Evolutionary conservation across 2,329 filamentous ascomycete genomes (phyloP).

Genomic region (Apiospora saccharicola): DNA sequence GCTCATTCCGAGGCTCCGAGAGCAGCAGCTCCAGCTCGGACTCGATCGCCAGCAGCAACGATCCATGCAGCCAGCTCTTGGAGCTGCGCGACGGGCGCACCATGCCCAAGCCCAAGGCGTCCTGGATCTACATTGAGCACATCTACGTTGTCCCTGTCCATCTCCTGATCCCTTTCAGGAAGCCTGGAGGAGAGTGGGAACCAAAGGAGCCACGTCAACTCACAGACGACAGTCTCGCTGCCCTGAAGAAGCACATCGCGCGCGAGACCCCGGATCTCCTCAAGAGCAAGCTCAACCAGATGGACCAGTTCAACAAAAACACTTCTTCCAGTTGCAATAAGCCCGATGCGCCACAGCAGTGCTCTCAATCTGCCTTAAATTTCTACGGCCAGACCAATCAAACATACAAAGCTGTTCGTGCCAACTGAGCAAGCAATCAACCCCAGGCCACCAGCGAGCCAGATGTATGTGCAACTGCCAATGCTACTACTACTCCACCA

Average conservation of each 20-base stretch:
- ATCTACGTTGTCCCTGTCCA: background rate
- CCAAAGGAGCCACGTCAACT: background rate
- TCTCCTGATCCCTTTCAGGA: constrained; percentile 4
- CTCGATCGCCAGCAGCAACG: background rate
- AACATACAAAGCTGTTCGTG: background rate
- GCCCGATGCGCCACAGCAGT: background rate
- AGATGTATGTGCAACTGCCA: background rate
- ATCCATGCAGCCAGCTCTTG: background rate
- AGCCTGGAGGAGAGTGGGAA: background rate
- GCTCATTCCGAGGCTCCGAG: background rate
- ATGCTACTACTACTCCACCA: background rate
- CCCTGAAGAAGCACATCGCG: background rate
- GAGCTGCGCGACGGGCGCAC: background rate
- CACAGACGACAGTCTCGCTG: background rate
- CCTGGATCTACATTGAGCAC: constrained; percentile 2
- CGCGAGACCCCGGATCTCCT: background rate
- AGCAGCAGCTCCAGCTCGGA: background rate
- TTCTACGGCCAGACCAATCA: background rate
- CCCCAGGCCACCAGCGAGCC: background rate
- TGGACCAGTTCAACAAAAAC: background rate
- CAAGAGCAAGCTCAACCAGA: background rate
- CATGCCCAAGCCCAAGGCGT: constrained; percentile 6
- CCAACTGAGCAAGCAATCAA: background rate
- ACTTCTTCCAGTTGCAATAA: background rate
- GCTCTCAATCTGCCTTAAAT: background rate